Base-by-base conservation (phyloP, 1,284 basidiomycete genomes). In the Austroboletus rostrupii region DNA sequence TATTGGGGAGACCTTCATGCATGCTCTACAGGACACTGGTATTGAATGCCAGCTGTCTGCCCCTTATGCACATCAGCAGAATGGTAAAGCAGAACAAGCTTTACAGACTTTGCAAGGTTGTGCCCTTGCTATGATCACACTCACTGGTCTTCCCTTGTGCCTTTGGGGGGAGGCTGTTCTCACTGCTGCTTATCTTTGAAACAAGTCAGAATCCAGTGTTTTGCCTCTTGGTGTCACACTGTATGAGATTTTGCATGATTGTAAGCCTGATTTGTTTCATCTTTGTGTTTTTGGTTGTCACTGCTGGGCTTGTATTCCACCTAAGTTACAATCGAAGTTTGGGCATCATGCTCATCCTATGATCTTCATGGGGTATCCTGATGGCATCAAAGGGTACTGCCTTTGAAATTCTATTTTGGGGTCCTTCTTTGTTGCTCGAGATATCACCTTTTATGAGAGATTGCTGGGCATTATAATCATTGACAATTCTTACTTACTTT, bases 121-220 rank as follows among this genome's bases (percentile, higher is more conserved):
- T 0, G 46, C 46, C 1, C 14, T 26, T 0, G 31, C 41, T 3
- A n/a, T 33, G 14, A 12, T 46, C 0, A 2, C 11, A 1, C 5
- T 5, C 0, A 44, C 35, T 1, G 0, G 10, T 3, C 35, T 53
- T 0, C 17, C 51, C 2, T 2, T 1, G 0, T 9, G 7, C 4
- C 31, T 39, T 11, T 43, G 47, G 35, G 42, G 44, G 0, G 31
- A 53, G 14, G 47, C 40, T 4, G 39, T 53, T 0, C 35, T 53
- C 1, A 33, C 23, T 0, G 38, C 31, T 6, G 1, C 10, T 1
- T 53, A 53, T 11, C 40, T 53, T 7, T 49, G 44, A 44, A 53
- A 53, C 2, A 12, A 35, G 2, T 23, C 20, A 1, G 28, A 37
- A 0, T 43, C 26, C 11, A 13, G 1, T 0, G 32, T 29, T 2